Evolutionary conservation across 345 rosid genomes (phyloP).

Genomic region (Eucalyptus decipiens): DNA sequence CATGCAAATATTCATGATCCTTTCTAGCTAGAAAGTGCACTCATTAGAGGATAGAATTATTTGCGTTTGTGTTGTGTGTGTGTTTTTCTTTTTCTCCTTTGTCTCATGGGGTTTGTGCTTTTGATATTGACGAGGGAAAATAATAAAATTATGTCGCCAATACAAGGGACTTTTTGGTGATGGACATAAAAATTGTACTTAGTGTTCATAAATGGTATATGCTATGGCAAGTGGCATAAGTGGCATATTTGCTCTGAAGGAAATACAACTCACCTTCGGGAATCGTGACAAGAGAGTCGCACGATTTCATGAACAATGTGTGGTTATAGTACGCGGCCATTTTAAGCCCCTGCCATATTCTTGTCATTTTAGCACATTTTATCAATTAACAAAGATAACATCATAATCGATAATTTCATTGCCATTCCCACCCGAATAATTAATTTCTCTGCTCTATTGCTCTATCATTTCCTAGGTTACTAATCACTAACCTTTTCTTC

Average conservation of each 20-base stretch:
- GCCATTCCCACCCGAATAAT: too few species aligned
- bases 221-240: neutral
- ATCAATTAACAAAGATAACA: neutral
- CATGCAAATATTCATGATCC: neutral
- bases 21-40: neutral
- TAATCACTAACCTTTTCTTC: neutral
- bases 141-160: neutral
- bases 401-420: neutral
- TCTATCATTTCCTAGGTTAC: neutral
- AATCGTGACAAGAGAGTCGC: neutral
- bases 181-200: neutral
- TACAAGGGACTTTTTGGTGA: neutral
- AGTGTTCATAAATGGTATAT: neutral
- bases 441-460: neutral
- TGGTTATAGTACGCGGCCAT: neutral
- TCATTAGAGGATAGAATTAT: neutral
- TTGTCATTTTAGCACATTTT: neutral
- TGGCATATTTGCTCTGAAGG: neutral
- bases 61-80: too few species aligned
- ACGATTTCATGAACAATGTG: neutral
- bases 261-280: neutral
- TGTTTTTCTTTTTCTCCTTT: too few species aligned
- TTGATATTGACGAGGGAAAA: neutral
- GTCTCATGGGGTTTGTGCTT: neutral
- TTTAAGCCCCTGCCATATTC: neutral